Evolutionary conservation across 2,329 filamentous ascomycete species (phyloP).

Genomic region (Zasmidium citrigriseum): DNA sequence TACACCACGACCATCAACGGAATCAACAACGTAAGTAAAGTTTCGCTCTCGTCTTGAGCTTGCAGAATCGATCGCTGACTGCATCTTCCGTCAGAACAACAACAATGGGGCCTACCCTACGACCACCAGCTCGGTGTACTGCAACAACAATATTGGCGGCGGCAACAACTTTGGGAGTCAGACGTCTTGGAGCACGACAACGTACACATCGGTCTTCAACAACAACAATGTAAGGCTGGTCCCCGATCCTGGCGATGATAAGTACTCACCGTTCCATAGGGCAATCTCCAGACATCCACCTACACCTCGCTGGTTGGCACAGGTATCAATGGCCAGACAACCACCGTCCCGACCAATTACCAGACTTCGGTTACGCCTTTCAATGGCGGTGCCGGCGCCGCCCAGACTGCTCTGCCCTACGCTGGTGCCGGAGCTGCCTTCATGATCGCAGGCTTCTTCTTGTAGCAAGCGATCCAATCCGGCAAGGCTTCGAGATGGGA

Average conservation of each 20-base stretch:
- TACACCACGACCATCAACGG: constrained; percentile 1
- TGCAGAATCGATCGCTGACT: too few relatives aligned
- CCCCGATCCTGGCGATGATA: not conserved
- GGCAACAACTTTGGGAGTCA: not conserved
- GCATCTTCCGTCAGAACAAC: not conserved
- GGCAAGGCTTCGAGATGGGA: not conserved
- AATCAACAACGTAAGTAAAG: not conserved
- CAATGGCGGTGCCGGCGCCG: not conserved
- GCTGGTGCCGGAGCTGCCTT: not conserved
- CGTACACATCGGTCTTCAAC: not conserved
- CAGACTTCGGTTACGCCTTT: not conserved
- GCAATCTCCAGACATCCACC: not conserved
- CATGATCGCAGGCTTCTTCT: not conserved
- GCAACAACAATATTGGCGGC: not conserved
- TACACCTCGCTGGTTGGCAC: not conserved
- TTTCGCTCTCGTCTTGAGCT: too few relatives aligned
- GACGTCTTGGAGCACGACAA: not conserved
- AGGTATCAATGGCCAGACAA: not conserved
- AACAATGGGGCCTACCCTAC: not conserved
- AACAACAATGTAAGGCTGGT: not conserved
- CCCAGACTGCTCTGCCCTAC: not conserved
- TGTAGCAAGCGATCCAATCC: not conserved
- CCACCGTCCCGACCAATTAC: not conserved
- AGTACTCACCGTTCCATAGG: not conserved
- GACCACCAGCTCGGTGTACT: not conserved